Evolutionary conservation across 352 stramenopile genomes (phyloP).

Genomic region (Salisapilia sapeloensis): DNA sequence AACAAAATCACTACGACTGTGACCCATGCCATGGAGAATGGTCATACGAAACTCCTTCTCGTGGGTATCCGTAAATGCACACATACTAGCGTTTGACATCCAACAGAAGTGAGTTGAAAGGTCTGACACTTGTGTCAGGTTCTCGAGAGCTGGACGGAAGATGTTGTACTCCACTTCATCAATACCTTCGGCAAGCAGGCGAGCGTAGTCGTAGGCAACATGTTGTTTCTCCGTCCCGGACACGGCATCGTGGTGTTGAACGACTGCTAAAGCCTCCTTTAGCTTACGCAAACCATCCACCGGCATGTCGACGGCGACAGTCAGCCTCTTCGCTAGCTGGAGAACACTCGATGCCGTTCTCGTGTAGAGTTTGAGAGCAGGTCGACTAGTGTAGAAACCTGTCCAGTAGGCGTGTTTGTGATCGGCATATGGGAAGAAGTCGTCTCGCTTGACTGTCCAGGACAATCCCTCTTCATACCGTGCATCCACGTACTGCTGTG

Average conservation of each 20-base stretch:
- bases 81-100: too few relatives aligned
- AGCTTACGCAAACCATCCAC: slow-evolving; percentile 67
- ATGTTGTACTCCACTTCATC: slow-evolving; percentile 27
- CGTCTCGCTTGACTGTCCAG: slow-evolving; percentile 86
- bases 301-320: too few relatives aligned
- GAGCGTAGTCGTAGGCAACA: slow-evolving; percentile 91
- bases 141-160: too few relatives aligned
- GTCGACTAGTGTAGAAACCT: slow-evolving; percentile 92
- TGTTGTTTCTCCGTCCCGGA: slow-evolving; percentile 91
- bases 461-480: slow-evolving; percentile 74
- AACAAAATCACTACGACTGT: too few relatives aligned
- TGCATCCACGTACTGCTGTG: slow-evolving; percentile 89
- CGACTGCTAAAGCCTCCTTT: slow-evolving; percentile 82
- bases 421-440: slow-evolving; percentile 95
- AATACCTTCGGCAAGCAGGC: slow-evolving; percentile 79
- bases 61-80: too few relatives aligned
- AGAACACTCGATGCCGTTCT: slow-evolving; percentile 79
- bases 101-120: too few relatives aligned
- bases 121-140: too few relatives aligned
- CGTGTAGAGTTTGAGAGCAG: slow-evolving; percentile 86
- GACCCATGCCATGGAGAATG: too few relatives aligned
- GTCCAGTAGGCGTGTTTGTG: slow-evolving; percentile 88
- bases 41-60: too few relatives aligned
- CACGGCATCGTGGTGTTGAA: slow-evolving; percentile 94
- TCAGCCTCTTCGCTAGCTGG: slow-evolving; percentile 81